Conservation (phyloP, 1,284 basidiomycete genomes). For the Sanghuangporus sanghuang region DNA sequence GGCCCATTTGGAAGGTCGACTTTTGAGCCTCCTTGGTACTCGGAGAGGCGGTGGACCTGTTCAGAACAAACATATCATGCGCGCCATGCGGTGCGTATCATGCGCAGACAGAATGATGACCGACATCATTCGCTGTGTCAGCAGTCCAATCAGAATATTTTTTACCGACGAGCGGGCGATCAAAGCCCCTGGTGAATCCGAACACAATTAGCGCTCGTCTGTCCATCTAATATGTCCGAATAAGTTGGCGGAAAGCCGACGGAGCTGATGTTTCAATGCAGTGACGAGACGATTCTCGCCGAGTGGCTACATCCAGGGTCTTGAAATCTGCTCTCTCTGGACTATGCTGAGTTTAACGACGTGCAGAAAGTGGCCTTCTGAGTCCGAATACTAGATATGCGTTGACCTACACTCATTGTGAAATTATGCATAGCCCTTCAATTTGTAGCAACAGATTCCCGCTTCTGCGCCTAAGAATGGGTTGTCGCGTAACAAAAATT, state of each 20-base stretch:
- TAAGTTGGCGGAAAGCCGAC: conserved; percentile 7
- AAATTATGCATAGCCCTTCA: neutral
- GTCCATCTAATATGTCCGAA: neutral
- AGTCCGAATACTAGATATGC: neutral
- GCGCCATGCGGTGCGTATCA: neutral
- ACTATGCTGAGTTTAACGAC: neutral
- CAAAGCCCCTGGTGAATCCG: neutral
- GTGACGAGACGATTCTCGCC: neutral
- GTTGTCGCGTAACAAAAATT: neutral
- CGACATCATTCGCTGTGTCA: neutral
- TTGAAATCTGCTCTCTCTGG: no score
- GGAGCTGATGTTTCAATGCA: neutral
- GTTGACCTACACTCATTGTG: neutral
- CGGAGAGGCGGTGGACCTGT: neutral
- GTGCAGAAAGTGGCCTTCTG: neutral
- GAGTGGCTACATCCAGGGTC: no score
- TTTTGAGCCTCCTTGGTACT: neutral
- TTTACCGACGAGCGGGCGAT: neutral
- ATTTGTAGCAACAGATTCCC: neutral
- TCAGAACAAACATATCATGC: neutral
- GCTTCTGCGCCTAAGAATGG: neutral
- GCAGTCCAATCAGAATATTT: neutral
- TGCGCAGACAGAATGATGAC: neutral
- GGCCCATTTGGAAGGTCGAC: neutral
- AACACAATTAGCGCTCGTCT: neutral